Conservation (phyloP, 2,329 filamentous ascomycete species). For the Colletotrichum sp. region DNA sequence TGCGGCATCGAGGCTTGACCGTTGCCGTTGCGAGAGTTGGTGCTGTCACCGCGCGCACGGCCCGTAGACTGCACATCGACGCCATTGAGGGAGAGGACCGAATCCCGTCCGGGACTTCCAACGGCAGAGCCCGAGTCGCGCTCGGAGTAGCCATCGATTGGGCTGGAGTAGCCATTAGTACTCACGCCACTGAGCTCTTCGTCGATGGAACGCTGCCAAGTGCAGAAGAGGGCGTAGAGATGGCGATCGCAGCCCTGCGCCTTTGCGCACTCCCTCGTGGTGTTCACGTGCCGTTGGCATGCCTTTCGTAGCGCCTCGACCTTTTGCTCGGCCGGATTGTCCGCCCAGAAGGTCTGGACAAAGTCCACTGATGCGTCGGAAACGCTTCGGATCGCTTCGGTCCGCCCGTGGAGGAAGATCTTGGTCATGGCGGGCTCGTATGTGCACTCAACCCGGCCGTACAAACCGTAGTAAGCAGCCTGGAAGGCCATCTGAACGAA, state of each 20-base stretch:
- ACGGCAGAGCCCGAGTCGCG: conserved; percentile 49
- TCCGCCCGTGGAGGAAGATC: conserved; percentile 88
- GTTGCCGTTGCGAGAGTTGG: conserved; percentile 49
- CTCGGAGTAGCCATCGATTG: conserved; percentile 54
- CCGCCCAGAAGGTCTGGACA: conserved; percentile 92
- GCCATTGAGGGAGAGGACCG: conserved; percentile 49
- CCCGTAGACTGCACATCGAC: conserved; percentile 22
- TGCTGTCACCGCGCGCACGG: conserved; percentile 56
- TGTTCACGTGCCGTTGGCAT: conserved; percentile 80
- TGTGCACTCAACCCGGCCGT: conserved; percentile 90
- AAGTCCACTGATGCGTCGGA: conserved; percentile 86
- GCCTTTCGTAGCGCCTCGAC: conserved; percentile 85
- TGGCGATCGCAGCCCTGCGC: conserved; percentile 92
- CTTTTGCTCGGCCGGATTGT: conserved; percentile 82
- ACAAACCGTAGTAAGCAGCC: conserved; percentile 95
- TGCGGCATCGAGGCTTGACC: conserved; percentile 65
- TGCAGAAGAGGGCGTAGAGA: conserved; percentile 89
- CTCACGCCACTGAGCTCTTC: conserved; percentile 66
- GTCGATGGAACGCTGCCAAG: conserved; percentile 91
- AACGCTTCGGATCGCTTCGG: conserved; percentile 89
- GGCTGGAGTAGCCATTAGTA: conserved; percentile 70
- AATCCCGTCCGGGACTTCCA: conserved; percentile 60
- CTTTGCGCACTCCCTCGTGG: conserved; percentile 85
- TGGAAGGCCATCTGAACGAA: conserved; percentile 99
- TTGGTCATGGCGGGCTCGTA: conserved; percentile 99